A percentile compares a stretch with the other conserved stretches of the same genome.
phyloP scores from a whole-genome alignment of 805 yeast species.

The Brettanomyces custersianus region DNA sequence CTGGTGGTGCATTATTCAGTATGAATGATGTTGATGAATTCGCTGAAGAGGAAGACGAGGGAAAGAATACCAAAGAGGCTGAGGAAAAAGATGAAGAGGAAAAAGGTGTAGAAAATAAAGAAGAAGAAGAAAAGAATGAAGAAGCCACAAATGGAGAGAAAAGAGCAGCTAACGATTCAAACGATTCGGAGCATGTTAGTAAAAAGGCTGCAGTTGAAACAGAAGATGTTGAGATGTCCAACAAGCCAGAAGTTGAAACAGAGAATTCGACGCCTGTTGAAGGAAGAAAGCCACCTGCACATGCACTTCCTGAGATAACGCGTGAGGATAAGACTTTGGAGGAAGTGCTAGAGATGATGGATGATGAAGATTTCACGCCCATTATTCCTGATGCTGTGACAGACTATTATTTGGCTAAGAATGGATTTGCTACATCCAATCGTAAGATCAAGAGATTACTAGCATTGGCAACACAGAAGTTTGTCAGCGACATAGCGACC shows the following conservation, averaged over 20 bases:
- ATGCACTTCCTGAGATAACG: conserved; percentile 51
- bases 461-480: conserved; percentile 94
- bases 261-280: not conserved
- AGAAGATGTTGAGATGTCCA: not conserved
- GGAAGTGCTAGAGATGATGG: conserved; percentile 83
- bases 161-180: not conserved
- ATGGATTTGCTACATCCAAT: conserved; percentile 61
- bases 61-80: not conserved
- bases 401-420: conserved; percentile 67
- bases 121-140: not conserved
- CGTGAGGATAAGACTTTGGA: conserved; percentile 74
- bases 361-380: conserved; percentile 90
- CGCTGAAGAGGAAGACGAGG: conserved; percentile 4
- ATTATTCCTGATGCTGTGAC: conserved; percentile 95
- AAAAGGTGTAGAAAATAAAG: conserved; percentile 1
- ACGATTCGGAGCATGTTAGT: conserved; percentile 1
- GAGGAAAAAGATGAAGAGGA: conserved; percentile 4
- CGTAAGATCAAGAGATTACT: conserved; percentile 69
- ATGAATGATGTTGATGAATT: conserved; percentile 6
- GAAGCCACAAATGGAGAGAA: not conserved
- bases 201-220: conserved; percentile 1
- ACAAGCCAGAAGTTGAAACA: not conserved
- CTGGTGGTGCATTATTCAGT: conserved; percentile 3
- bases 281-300: conserved; percentile 1
- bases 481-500: conserved; percentile 86